Percentiles rank a stretch among this genome's conserved stretches.
These are phyloP conservation scores for Suaeda aralocaspica DNA, from an alignment of 148 eudicot species.

Conservation along the genomic window DNA sequence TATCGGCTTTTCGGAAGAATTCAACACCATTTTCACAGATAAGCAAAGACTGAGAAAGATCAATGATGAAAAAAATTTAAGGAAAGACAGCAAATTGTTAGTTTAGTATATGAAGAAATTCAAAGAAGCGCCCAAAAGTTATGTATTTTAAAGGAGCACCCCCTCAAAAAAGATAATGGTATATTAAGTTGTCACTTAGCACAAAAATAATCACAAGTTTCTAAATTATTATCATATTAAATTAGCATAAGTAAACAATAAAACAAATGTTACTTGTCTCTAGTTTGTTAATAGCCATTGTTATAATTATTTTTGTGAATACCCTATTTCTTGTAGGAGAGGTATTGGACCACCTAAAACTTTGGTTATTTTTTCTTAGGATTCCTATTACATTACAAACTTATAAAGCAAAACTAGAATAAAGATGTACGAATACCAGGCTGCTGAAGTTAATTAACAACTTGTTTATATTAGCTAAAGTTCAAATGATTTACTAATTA, in stretches of 20 bases:
- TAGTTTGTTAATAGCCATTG: conserved; percentile 18
- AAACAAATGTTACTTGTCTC: conserved; percentile 13
- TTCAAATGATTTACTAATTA: neutral
- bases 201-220: conserved; percentile 23
- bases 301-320: conserved; percentile 9
- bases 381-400: neutral
- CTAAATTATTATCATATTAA: neutral
- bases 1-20: conserved; percentile 30
- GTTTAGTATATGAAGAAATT: conserved; percentile 25
- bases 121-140: neutral
- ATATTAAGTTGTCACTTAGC: conserved; percentile 31
- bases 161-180: conserved; percentile 10
- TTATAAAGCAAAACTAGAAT: neutral
- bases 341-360: conserved; percentile 18
- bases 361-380: conserved; percentile 15
- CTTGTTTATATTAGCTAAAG: neutral
- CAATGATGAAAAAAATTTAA: neutral
- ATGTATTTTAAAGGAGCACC: neutral
- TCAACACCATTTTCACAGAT: conserved; percentile 34
- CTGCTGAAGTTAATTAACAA: conserved; percentile 3
- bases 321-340: neutral
- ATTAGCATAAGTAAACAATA: neutral
- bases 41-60: neutral
- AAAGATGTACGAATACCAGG: neutral
- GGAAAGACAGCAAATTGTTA: conserved; percentile 6